phyloP scores from a whole-genome alignment of 78 protist genomes.

The Cavenderia fasciculata region DNA sequence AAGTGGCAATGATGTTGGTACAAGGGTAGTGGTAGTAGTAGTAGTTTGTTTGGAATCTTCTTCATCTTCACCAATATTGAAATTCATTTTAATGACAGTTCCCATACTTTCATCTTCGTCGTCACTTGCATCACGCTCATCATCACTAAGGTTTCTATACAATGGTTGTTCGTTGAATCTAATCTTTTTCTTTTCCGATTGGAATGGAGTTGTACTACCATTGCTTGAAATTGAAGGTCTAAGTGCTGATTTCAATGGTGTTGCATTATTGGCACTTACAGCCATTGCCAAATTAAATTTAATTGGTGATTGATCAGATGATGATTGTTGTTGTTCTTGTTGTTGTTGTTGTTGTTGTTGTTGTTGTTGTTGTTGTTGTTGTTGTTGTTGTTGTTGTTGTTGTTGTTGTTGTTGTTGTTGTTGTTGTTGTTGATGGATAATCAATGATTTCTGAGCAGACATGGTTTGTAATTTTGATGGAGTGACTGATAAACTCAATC shows the following conservation, averaged over 20 bases:
- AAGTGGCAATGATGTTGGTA: conserved; percentile 13
- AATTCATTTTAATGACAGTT: neutral
- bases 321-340: neutral
- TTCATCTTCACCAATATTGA: neutral
- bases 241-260: neutral
- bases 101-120: neutral
- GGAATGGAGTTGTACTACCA: neutral
- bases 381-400: neutral
- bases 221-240: neutral
- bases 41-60: neutral
- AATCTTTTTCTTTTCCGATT: too few species aligned
- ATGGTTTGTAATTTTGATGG: neutral
- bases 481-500: neutral
- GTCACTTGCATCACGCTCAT: too few species aligned
- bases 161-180: neutral
- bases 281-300: too few species aligned
- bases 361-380: neutral
- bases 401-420: neutral
- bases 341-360: neutral
- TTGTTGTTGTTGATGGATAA: neutral
- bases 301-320: conserved; percentile 1
- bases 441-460: neutral
- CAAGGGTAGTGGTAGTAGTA: too few species aligned
- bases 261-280: too few species aligned
- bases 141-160: neutral